Evolutionary conservation across 768 basidiomycete genomes (phyloP).

Genomic region (Lenzites betulinus): DNA sequence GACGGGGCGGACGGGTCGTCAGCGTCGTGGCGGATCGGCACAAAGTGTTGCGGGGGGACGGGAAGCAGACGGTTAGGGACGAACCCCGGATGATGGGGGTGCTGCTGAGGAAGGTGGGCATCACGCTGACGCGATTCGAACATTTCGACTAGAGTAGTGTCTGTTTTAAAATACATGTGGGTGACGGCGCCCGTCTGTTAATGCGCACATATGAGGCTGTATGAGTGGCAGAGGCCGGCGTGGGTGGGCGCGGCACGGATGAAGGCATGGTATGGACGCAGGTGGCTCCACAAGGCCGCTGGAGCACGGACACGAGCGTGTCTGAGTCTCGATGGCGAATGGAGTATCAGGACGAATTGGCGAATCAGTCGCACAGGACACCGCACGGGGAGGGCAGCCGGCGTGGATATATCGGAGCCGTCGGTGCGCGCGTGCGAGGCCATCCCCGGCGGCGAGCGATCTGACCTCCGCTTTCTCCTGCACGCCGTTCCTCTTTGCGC

Average conservation of each 20-base stretch:
- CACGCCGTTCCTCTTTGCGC: too few relatives aligned
- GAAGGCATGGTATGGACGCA: constrained; percentile 1
- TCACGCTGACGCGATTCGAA: constrained; percentile 48
- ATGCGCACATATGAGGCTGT: not conserved
- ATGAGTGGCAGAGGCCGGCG: constrained; percentile 3
- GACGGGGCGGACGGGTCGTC: constrained; percentile 65
- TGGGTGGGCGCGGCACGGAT: not conserved
- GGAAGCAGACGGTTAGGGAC: constrained; percentile 30
- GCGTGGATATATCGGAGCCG: not conserved
- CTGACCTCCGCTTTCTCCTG: too few relatives aligned
- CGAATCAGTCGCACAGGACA: not conserved
- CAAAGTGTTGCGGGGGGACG: constrained; percentile 34
- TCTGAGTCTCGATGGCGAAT: not conserved
- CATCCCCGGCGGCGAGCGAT: not conserved
- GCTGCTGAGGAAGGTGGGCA: constrained; percentile 47
- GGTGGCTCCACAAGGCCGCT: not conserved
- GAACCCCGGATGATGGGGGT: constrained; percentile 43
- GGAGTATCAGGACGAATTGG: not conserved
- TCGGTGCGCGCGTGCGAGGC: not conserved
- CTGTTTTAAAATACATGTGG: not conserved
- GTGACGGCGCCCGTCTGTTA: not conserved
- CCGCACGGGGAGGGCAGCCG: constrained; percentile 9
- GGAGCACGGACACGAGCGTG: not conserved
- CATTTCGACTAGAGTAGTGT: constrained; percentile 46
- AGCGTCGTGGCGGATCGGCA: constrained; percentile 50